A percentile compares a stretch with the other conserved stretches of the same genome.
Evolutionary conservation across 805 yeast species (phyloP).

Genomic region (Candida chauliodis): DNA sequence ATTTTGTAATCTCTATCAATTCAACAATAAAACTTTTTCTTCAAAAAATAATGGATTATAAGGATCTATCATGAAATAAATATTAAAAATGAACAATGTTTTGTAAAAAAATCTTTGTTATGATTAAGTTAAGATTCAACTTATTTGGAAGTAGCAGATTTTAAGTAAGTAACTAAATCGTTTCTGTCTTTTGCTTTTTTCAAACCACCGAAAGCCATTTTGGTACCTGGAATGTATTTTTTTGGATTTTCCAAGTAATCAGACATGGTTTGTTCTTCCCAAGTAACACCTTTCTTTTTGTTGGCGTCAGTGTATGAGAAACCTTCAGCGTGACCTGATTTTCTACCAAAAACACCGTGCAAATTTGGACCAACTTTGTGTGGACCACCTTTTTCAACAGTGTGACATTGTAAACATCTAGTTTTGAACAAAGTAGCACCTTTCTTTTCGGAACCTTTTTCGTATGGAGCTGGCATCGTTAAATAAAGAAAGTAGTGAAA

Average conservation of each 20-base stretch:
- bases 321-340: conserved; percentile 88
- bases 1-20: no score
- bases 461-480: conserved; percentile 43
- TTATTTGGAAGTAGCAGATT: conserved; percentile 30
- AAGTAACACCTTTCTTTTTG: conserved; percentile 88
- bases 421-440: conserved; percentile 99
- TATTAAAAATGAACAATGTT: conserved; percentile 2
- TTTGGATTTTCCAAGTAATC: conserved; percentile 99
- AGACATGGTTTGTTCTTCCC: conserved; percentile 85
- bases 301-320: conserved; percentile 97
- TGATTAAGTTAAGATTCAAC: neutral
- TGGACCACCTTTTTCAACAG: conserved; percentile 92
- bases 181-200: conserved; percentile 99
- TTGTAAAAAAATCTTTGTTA: no score
- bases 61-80: conserved; percentile 8
- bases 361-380: conserved; percentile 99
- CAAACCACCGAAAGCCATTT: conserved; percentile 99
- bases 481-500: no score
- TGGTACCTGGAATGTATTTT: conserved; percentile 99
- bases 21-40: no score
- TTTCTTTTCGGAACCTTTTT: conserved; percentile 54
- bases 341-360: conserved; percentile 91
- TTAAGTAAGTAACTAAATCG: conserved; percentile 88
- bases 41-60: no score
- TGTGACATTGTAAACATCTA: conserved; percentile 99